These are phyloP conservation scores for Scedosporium aurantiacum DNA, from an alignment of 2,329 filamentous ascomycete genomes.

Conservation along the genomic window DNA sequence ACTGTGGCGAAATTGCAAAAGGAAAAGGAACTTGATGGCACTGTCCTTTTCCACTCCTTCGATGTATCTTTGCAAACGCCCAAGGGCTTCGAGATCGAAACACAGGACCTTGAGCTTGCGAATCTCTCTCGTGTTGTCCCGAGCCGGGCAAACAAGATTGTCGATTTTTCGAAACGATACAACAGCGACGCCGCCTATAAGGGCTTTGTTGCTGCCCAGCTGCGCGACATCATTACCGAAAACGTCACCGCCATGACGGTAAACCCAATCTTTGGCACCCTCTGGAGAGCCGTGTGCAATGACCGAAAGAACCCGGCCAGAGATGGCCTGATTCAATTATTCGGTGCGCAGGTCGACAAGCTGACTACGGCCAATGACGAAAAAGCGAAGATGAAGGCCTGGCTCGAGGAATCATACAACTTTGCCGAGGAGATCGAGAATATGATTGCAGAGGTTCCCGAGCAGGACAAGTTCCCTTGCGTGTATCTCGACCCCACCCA, in stretches of 20 bases:
- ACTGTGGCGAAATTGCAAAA: conserved; percentile 8
- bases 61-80: not conserved
- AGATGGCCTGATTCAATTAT: conserved; percentile 28
- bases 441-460: conserved; percentile 24
- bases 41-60: not conserved
- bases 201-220: conserved; percentile 23
- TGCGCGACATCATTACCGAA: conserved; percentile 29
- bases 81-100: conserved; percentile 9
- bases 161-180: conserved; percentile 30
- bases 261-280: conserved; percentile 37
- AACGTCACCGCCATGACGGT: conserved; percentile 32
- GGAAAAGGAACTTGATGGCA: conserved; percentile 9
- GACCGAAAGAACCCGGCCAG: conserved; percentile 30
- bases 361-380: conserved; percentile 19
- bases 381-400: conserved; percentile 29
- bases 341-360: conserved; percentile 26
- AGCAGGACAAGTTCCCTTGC: conserved; percentile 30
- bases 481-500: conserved; percentile 39
- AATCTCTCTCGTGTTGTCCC: conserved; percentile 16
- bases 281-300: conserved; percentile 38
- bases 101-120: conserved; percentile 11
- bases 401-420: conserved; percentile 41
- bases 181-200: conserved; percentile 25
- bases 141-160: conserved; percentile 14
- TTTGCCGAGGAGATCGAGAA: conserved; percentile 30